Conservation (phyloP, 192 early-diverging fungal species). For the Coemansia sp. region DNA sequence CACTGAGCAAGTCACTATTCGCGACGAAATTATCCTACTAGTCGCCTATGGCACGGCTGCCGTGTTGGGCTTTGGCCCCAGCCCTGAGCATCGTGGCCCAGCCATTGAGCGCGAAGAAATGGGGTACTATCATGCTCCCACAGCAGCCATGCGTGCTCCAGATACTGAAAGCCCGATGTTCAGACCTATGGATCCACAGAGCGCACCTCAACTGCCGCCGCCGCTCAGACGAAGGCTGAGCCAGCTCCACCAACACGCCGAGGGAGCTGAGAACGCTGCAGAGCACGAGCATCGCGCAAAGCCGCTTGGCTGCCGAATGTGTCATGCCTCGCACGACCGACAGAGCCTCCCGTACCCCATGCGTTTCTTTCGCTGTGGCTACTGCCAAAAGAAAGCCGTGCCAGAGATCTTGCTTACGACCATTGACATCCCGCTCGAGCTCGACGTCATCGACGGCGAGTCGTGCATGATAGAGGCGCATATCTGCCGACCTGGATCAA, state of each 20-base stretch:
- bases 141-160: neutral
- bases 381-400: constrained; percentile 72
- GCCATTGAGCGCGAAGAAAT: neutral
- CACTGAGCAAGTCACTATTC: constrained; percentile 63
- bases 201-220: constrained; percentile 6
- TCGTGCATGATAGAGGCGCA: constrained; percentile 74
- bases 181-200: neutral
- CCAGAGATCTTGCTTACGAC: constrained; percentile 75
- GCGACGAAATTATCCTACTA: constrained; percentile 65
- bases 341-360: constrained; percentile 71
- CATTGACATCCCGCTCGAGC: constrained; percentile 70
- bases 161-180: constrained; percentile 35
- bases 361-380: constrained; percentile 62
- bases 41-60: constrained; percentile 77
- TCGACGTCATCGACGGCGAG: constrained; percentile 66
- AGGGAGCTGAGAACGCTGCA: neutral
- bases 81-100: constrained; percentile 5
- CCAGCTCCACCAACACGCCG: constrained; percentile 3
- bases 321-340: constrained; percentile 69
- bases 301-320: constrained; percentile 53
- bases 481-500: constrained; percentile 51
- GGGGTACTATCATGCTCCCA: constrained; percentile 2
- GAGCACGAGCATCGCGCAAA: neutral
- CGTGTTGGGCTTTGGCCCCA: constrained; percentile 53
- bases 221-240: neutral